Evolutionary conservation across 257 asterid species (phyloP), one percentile per base, ranked within the genome.

Genomic region (Leonotis leonurus): DNA sequence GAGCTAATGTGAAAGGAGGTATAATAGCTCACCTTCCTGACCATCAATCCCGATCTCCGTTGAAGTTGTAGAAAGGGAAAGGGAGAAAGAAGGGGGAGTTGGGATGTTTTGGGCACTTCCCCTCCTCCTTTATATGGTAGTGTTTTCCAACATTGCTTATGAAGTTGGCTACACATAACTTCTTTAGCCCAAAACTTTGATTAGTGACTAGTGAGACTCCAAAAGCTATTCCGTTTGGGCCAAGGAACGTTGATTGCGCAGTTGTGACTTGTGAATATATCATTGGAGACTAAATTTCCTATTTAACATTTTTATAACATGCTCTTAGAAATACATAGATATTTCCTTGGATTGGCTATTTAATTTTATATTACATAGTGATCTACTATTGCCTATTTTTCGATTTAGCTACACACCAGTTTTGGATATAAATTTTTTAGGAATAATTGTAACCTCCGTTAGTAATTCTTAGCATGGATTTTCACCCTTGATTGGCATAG

Each of bases 131-230:
- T 74, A 45, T 12, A 45, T 55, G 11, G 37, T 56, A 70, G 71
- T 73, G 71, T 75, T 75, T 73, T 35, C 54, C 21, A 16, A 36
- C 25, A 3, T 22, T 45, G n/a, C n/a, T n/a, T n/a, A n/a, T 16
- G 70, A 25, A 10, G 60, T 66, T 70, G 74, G 76, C n/a, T n/a
- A 36, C 35, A 29, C 39, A 11, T 39, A 45, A 32, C 22, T 3
- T 60, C 6, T 65, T 61, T 68, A 76, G 76, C 73, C n/a, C n/a
- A n/a, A n/a, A n/a, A n/a, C n/a, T n/a, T n/a, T n/a, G n/a, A n/a
- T n/a, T n/a, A n/a, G n/a, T n/a, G n/a, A n/a, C n/a, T n/a, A n/a
- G n/a, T n/a, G n/a, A n/a, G n/a, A n/a, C n/a, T n/a, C 73, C 35
- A 9, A 41, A 51, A 26, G 36, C 64, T 14, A 18, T 33, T 53